These are phyloP conservation scores for Zopfia rhizophila DNA, from an alignment of 2,329 filamentous ascomycete species.

Conservation along the genomic window DNA sequence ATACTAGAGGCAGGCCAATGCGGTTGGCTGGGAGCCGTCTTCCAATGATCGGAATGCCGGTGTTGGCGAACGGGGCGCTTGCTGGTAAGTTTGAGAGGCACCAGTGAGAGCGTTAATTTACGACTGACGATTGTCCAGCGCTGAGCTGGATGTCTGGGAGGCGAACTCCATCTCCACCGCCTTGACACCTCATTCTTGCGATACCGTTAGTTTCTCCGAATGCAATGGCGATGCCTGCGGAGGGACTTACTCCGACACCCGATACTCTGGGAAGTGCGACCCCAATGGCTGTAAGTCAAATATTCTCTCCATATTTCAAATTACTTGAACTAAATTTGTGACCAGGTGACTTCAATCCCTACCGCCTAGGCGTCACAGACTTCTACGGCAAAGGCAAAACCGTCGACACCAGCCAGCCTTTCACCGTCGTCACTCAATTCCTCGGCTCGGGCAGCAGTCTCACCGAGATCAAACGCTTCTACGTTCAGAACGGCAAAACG, in stretches of 20 bases:
- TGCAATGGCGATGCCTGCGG: constrained; percentile 52
- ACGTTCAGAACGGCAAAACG: constrained; percentile 57
- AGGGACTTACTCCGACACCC: constrained; percentile 59
- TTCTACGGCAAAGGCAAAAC: constrained; percentile 67
- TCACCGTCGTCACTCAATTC: constrained; percentile 61
- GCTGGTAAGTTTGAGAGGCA: too few species aligned
- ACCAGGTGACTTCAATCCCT: constrained; percentile 62
- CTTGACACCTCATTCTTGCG: constrained; percentile 70
- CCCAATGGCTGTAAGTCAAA: constrained; percentile 67
- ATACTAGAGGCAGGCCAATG: constrained; percentile 58
- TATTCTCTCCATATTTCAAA: neutral
- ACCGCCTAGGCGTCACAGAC: constrained; percentile 67
- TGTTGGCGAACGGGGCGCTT: constrained; percentile 65
- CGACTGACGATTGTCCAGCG: constrained; percentile 29
- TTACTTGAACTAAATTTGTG: neutral
- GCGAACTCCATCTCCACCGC: constrained; percentile 71
- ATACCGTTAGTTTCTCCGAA: constrained; percentile 44
- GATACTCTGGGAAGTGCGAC: constrained; percentile 70
- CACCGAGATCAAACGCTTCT: constrained; percentile 54
- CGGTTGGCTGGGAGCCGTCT: constrained; percentile 64
- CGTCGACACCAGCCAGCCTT: constrained; percentile 46
- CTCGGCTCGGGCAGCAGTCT: constrained; percentile 51
- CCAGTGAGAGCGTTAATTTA: too few species aligned
- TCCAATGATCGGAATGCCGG: constrained; percentile 64
- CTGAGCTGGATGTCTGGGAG: constrained; percentile 74